Base-by-base conservation (phyloP, 2,329 filamentous ascomycete genomes). In the Cryphonectria naterciae region DNA sequence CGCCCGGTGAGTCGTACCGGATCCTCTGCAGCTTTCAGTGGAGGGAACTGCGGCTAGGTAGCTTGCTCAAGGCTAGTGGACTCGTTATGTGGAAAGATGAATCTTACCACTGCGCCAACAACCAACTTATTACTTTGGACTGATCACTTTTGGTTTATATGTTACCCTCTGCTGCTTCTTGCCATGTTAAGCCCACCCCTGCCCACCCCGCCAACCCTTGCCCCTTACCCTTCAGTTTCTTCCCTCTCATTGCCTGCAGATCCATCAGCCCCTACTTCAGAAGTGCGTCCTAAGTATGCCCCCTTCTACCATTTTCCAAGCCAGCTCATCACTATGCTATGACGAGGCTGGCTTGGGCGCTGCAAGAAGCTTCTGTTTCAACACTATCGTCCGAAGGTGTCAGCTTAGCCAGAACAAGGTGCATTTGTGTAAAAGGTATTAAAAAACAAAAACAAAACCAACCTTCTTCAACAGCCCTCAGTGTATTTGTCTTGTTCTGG, bases 381-480 rank as follows among this genome's bases (percentile, higher is more conserved):
- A 75, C 41, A 82, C 83, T 84, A 70, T 32, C 46, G 4, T 11
- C 32, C n/a, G 2, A 10, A 37, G 62, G 22, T 46, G 3, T 72
- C 35, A 72, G 71, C 32, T 32, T 54, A 25, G 67, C 37, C 17
- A 52, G 25, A 22, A n/a, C 19, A 28, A 64, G 37, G 8, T 39
- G 25, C 25, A 28, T 46, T 11, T 46, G 61, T 11, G 32, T n/a
- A 28, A 28, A 46, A 46, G 15, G n/a, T 2, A 17, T n/a, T 13
- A 41, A 8, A 2, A 28, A 32, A 32, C n/a, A n/a, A 32, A 32
- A 32, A 32, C 32, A 4, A 28, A n/a, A 13, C 78, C 70, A 83
- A 91, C 93, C 93, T 83, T 98, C 95, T 83, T 99, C 96, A 32
- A 98, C 91, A 52, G 96, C 86, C 70, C 93, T 89, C 73, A 97